phyloP scores from a whole-genome alignment of 371 early-diverging fungal genomes.

The Globomyces sp. region DNA sequence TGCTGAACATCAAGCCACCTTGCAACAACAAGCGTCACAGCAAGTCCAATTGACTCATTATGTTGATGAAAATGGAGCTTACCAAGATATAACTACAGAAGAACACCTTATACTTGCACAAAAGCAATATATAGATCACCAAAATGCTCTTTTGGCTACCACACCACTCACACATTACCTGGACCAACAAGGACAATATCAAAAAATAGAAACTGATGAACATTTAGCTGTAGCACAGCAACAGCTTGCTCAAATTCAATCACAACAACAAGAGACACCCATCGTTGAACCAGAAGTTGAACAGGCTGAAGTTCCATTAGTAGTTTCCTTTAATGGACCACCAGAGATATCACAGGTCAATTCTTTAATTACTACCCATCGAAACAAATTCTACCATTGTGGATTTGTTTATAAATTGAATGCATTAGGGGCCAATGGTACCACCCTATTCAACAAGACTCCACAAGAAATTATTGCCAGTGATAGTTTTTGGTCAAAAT shows the following conservation, averaged over 20 bases:
- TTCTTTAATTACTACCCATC: not conserved
- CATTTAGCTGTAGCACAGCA: not conserved
- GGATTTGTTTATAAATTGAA: constrained; percentile 38
- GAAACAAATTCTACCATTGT: constrained; percentile 16
- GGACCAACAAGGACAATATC: too few relatives aligned
- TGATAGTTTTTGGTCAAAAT: constrained; percentile 36
- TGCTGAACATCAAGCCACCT: too few relatives aligned
- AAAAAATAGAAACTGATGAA: not conserved
- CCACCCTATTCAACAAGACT: constrained; percentile 13
- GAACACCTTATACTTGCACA: too few relatives aligned
- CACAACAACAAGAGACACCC: not conserved
- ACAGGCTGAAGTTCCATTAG: not conserved
- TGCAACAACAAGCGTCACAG: too few relatives aligned
- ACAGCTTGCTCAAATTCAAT: not conserved
- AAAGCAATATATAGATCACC: too few relatives aligned
- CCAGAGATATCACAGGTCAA: not conserved
- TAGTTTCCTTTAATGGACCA: not conserved
- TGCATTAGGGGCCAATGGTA: constrained; percentile 20
- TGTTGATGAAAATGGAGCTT: too few relatives aligned
- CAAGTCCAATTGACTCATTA: too few relatives aligned
- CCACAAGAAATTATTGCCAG: constrained; percentile 14
- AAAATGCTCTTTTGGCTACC: too few relatives aligned
- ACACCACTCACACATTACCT: too few relatives aligned
- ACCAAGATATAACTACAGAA: too few relatives aligned
- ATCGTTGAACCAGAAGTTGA: not conserved